Percentiles rank a stretch among this genome's conserved stretches.
These are phyloP conservation scores for Coprinellus aureogranulatus DNA, from an alignment of 768 basidiomycete species.

Conservation along the genomic window DNA sequence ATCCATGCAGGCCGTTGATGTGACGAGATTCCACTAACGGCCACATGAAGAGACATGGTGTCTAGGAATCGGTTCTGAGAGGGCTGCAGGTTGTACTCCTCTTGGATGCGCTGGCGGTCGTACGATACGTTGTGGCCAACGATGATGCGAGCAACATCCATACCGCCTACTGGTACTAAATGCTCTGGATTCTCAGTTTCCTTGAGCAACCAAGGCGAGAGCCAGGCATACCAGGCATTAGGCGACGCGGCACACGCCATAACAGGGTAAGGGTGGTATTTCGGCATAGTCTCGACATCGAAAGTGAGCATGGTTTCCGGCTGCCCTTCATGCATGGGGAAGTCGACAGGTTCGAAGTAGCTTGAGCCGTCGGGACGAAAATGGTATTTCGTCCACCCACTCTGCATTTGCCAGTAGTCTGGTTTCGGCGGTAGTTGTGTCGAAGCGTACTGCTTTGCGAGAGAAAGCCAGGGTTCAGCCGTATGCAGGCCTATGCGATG, in stretches of 20 bases:
- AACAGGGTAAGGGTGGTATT: slow-evolving; percentile 75
- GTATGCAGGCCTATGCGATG: slow-evolving; percentile 66
- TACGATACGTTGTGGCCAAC: slow-evolving; percentile 96
- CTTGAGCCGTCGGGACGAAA: slow-evolving; percentile 71
- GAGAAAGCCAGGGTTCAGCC: slow-evolving; percentile 74
- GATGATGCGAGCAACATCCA: slow-evolving; percentile 55
- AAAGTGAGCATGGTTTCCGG: slow-evolving; percentile 78
- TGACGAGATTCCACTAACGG: slow-evolving; percentile 90
- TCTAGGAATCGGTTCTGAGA: slow-evolving; percentile 83
- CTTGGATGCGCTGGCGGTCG: slow-evolving; percentile 76
- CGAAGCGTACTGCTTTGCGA: slow-evolving; percentile 59
- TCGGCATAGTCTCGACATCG: slow-evolving; percentile 92
- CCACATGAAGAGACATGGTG: slow-evolving; percentile 93
- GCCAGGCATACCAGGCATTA: slow-evolving; percentile 93
- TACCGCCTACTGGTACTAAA: slow-evolving; percentile 70
- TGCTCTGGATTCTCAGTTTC: slow-evolving; percentile 56
- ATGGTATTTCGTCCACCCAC: slow-evolving; percentile 91
- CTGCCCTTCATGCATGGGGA: slow-evolving; percentile 59
- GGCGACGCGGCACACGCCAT: slow-evolving; percentile 86
- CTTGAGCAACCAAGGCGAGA: slow-evolving; percentile 87
- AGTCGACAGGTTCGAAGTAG: slow-evolving; percentile 69
- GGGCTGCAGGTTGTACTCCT: slow-evolving; percentile 74
- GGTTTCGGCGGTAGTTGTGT: slow-evolving; percentile 58
- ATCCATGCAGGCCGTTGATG: slow-evolving; percentile 94
- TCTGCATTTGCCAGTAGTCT: slow-evolving; percentile 47